Conservation (phyloP, 768 basidiomycete genomes). For the Strobilomyces dryophilus region DNA sequence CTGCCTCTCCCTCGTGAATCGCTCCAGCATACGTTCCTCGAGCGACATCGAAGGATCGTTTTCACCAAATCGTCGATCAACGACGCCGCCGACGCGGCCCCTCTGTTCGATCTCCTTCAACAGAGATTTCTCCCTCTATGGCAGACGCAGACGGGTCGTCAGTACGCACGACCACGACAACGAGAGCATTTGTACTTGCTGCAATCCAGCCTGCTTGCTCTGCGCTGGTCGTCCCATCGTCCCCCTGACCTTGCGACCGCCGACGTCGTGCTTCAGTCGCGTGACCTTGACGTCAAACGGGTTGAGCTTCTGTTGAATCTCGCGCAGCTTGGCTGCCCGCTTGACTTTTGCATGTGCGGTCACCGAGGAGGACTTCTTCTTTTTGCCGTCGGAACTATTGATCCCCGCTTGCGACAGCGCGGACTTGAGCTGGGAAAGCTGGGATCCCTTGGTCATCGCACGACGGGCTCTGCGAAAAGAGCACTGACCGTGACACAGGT, state of each 20-base stretch:
- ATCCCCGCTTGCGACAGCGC: conserved; percentile 79
- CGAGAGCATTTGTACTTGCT: conserved; percentile 55
- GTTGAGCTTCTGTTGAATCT: conserved; percentile 84
- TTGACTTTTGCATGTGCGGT: conserved; percentile 81
- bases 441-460: conserved; percentile 66
- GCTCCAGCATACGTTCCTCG: conserved; percentile 95
- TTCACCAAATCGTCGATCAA: conserved; percentile 96
- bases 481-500: neutral
- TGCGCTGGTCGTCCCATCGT: conserved; percentile 77
- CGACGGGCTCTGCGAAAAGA: no score
- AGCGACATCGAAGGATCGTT: conserved; percentile 87
- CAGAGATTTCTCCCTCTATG: conserved; percentile 79
- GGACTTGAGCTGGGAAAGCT: conserved; percentile 85
- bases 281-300: conserved; percentile 94
- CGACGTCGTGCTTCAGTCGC: conserved; percentile 89
- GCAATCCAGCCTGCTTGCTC: conserved; percentile 87
- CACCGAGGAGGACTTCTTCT: conserved; percentile 54
- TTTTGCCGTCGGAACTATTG: conserved; percentile 58
- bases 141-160: neutral
- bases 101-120: conserved; percentile 84
- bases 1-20: conserved; percentile 90
- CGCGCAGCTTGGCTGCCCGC: conserved; percentile 70
- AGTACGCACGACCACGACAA: neutral
- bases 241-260: conserved; percentile 83
- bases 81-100: conserved; percentile 79